These are phyloP conservation scores for Haberlea rhodopensis DNA, from an alignment of 257 asterid genomes.

Conservation along the genomic window DNA sequence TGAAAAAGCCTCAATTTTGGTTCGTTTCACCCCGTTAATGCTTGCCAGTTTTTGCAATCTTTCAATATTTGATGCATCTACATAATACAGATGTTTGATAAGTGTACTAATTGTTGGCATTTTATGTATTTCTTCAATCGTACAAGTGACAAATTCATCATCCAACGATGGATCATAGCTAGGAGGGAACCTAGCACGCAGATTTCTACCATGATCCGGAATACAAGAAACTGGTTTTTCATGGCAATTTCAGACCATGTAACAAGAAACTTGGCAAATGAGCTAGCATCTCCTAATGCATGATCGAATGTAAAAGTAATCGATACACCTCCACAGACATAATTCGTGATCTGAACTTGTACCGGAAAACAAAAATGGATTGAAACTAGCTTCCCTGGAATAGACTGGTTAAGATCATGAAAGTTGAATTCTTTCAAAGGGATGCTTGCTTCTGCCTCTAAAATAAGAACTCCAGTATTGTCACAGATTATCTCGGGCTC, in stretches of 20 bases:
- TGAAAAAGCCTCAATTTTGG: conserved; percentile 57
- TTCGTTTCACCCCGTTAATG: conserved; percentile 31
- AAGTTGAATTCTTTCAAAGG: conserved; percentile 38
- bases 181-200: conserved; percentile 40
- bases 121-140: conserved; percentile 40
- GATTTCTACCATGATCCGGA: conserved; percentile 44
- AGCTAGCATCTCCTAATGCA: conserved; percentile 59
- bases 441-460: conserved; percentile 43
- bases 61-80: conserved; percentile 36
- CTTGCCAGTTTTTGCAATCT: conserved; percentile 36
- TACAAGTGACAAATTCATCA: conserved; percentile 48
- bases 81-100: conserved; percentile 43
- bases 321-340: conserved; percentile 38
- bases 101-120: conserved; percentile 33
- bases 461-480: conserved; percentile 45
- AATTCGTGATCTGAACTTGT: conserved; percentile 48
- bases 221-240: conserved; percentile 32
- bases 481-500: conserved; percentile 57
- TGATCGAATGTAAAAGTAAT: conserved; percentile 56
- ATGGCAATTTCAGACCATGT: conserved; percentile 50
- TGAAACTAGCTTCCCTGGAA: conserved; percentile 38
- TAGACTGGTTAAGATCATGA: conserved; percentile 41
- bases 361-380: conserved; percentile 28
- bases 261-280: conserved; percentile 49
- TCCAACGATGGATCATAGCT: conserved; percentile 39